Conservation (phyloP, 139 green algal genomes). For the Closterium sp. region DNA sequence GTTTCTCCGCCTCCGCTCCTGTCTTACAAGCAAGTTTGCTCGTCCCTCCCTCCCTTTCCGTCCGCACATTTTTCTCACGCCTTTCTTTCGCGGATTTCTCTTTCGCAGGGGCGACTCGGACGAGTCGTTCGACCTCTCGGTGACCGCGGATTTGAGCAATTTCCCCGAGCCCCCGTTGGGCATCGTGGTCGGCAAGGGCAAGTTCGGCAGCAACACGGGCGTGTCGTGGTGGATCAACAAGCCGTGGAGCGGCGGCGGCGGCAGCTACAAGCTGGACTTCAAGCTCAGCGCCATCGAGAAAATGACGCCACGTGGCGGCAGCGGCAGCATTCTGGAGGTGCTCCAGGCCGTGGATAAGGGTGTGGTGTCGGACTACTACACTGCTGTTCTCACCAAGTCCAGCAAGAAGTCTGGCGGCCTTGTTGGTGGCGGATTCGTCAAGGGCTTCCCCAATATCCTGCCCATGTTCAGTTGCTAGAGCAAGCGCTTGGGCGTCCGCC, state of each 20-base stretch:
- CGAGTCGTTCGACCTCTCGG: neutral
- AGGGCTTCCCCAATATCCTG: neutral
- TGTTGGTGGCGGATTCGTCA: neutral
- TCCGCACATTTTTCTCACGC: neutral
- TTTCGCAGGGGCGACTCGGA: neutral
- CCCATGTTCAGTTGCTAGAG: neutral
- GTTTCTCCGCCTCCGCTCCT: neutral
- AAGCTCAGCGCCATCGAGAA: neutral
- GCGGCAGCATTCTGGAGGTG: neutral
- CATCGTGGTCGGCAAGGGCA: neutral
- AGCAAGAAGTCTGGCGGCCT: neutral
- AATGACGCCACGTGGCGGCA: neutral
- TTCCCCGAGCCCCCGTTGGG: neutral
- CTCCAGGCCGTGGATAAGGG: neutral
- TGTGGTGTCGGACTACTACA: neutral
- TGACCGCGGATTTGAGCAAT: neutral
- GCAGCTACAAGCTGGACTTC: neutral
- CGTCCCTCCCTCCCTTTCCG: too few species aligned
- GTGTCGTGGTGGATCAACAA: neutral
- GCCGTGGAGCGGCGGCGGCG: neutral
- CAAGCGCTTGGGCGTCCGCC: neutral
- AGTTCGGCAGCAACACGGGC: neutral
- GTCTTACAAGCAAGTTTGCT: too few species aligned
- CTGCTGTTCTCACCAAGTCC: neutral
- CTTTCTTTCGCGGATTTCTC: neutral